A percentile compares a stretch with the other conserved stretches of the same genome.
These are phyloP conservation scores for Leccinum ponderosum DNA, from an alignment of 1,284 basidiomycete species.

Conservation along the genomic window DNA sequence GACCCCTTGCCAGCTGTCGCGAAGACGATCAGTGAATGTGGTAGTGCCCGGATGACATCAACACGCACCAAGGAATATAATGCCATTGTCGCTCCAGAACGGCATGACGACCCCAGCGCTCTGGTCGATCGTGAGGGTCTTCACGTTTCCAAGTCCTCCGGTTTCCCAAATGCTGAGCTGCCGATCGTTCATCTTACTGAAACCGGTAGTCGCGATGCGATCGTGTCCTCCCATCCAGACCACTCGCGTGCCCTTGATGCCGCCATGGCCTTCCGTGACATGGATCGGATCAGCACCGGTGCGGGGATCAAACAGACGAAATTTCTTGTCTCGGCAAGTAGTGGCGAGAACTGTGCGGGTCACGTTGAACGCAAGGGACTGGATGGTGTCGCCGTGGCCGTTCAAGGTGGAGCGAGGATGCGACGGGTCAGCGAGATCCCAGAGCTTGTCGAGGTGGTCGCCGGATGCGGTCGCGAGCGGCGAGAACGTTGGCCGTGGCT, in stretches of 20 bases:
- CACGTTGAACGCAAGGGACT: conserved; percentile 83
- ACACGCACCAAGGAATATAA: conserved; percentile 83
- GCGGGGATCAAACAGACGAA: conserved; percentile 91
- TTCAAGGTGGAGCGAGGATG: conserved; percentile 55
- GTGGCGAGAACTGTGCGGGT: conserved; percentile 77
- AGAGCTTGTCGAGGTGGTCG: conserved; percentile 89
- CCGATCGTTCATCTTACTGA: conserved; percentile 93
- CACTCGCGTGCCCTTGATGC: conserved; percentile 91
- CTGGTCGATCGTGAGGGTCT: conserved; percentile 82
- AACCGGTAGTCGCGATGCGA: conserved; percentile 90
- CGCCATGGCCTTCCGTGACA: conserved; percentile 84
- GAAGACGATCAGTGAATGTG: conserved; percentile 3
- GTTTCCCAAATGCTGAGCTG: conserved; percentile 90
- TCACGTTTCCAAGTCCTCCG: conserved; percentile 67
- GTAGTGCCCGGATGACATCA: not conserved
- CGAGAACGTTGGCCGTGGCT: conserved; percentile 74
- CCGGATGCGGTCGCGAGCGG: conserved; percentile 81
- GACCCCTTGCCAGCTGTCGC: conserved; percentile 73
- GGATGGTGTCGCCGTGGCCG: conserved; percentile 88
- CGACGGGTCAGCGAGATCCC: conserved; percentile 81
- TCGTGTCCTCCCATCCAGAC: conserved; percentile 91
- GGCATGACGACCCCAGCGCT: conserved; percentile 95
- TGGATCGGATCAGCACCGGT: conserved; percentile 80
- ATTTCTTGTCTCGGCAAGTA: conserved; percentile 91
- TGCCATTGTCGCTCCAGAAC: conserved; percentile 94